Evolutionary conservation across 139 green algal species (phyloP), one percentile per base, ranked within the genome.

Genomic region (Tetradesmus obliquus): DNA sequence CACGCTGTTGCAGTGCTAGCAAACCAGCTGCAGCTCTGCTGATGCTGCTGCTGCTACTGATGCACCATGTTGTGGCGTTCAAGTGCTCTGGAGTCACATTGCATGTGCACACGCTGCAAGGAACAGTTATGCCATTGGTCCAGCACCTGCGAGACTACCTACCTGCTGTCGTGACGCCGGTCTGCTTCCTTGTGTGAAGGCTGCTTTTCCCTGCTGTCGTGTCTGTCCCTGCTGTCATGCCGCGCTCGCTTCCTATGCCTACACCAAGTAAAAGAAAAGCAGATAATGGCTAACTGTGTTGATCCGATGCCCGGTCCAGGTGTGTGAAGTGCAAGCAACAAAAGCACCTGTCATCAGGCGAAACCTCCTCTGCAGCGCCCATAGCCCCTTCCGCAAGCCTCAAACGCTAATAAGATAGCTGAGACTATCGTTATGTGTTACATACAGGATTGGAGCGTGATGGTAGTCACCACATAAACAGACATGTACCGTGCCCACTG

Each of bases 341-440:
- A 13, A 71, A 54, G 55, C 58, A 88, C 84, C 84, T 88, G 84
- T 88, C 66, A 19, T 76, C 84, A 51, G 84, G 84, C 19, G 84
- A 80, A 24, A 6, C 3, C 5, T 79, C 24, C 3, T 72, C 84
- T 32, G 57, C 58, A 58, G 60, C 60, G 0, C 84, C 84, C 84
- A 88, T 88, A 19, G 12, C 17, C 6, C 8, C 60, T 71, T 10
- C 60, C 60, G 19, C 7, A 13, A 10, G 10, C 60, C 19, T 3
- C 60, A 45, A 45, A 45, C 32, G 32, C 32, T 45, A 45, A 0
- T 45, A 45, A 45, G 32, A 45, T 45, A 45, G 32, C 32, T 45
- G 32, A 45, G 32, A 45, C 32, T 45, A 45, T 45, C 32, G 32
- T 45, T 45, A 45, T 45, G 32, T 45, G 32, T 45, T 45, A 45